Evolutionary conservation across 768 basidiomycete species (phyloP), one percentile per base, ranked within the genome.

Genomic region (Tylopilus felleus): DNA sequence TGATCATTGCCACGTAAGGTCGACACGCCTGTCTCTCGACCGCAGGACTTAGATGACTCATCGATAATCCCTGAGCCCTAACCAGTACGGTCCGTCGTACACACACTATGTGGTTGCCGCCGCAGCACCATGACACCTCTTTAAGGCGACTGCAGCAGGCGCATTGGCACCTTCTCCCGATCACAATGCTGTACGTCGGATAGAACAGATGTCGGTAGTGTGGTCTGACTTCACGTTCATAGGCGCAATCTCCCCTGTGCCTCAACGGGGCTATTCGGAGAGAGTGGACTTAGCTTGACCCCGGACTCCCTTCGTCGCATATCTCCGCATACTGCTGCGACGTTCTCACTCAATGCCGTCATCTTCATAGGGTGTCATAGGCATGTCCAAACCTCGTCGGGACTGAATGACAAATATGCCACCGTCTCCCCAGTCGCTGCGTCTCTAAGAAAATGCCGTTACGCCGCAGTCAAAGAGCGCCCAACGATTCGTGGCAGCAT

Each of bases 351-450:
- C 29, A 27, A 49, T 60, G 62, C 59, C 55, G 62, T 63, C 48
- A 63, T 5, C 44, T 64, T 64, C 59, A 41, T 60, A 61, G 58
- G 58, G 57, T 48, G 0, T 47, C 23, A n/a, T 49, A 50, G 53
- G 53, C 12, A n/a, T n/a, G n/a, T n/a, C n/a, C n/a, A n/a, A n/a
- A n/a, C n/a, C n/a, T n/a, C n/a, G 46, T 33, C 47, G 21, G 29
- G 21, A 33, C 33, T 45, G 19, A n/a, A n/a, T n/a, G n/a, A n/a
- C n/a, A n/a, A n/a, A 39, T 45, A 29, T 17, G 23, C 27, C 33
- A 38, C 3, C 12, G 19, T 42, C 53, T 46, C 49, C 55, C 35
- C 17, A 27, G 10, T 51, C 28, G n/a, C 47, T 35, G 27, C 14
- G 22, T 9, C 17, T 8, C 43, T 29, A 29, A 19, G 48, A 21